Evolutionary conservation across 2,329 filamentous ascomycete genomes (phyloP).

Genomic region (Meredithiella fracta): DNA sequence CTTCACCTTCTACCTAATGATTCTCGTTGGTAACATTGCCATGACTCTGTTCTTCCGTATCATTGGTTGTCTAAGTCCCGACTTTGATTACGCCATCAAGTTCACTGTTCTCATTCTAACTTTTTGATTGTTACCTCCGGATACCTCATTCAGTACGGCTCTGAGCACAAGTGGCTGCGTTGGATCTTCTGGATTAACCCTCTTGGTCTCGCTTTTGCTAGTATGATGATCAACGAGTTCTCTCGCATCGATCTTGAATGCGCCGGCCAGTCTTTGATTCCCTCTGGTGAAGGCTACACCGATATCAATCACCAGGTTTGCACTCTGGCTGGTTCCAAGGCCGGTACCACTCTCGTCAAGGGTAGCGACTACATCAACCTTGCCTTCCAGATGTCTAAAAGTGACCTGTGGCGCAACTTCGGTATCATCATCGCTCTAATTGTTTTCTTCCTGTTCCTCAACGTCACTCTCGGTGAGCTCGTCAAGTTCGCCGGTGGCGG

Average conservation of each 20-base stretch:
- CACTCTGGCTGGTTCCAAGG: constrained; percentile 54
- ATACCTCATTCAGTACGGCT: constrained; percentile 67
- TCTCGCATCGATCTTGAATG: constrained; percentile 52
- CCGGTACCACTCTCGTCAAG: constrained; percentile 46
- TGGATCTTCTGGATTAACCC: constrained; percentile 72
- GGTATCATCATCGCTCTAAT: constrained; percentile 67
- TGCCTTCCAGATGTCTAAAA: constrained; percentile 48
- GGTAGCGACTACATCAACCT: constrained; percentile 53
- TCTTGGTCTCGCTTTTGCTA: constrained; percentile 56
- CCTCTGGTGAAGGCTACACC: constrained; percentile 50
- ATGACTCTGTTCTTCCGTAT: constrained; percentile 69
- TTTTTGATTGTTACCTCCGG: constrained; percentile 67
- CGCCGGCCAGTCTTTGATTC: constrained; percentile 49
- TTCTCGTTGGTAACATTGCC: constrained; percentile 49
- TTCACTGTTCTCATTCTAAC: constrained; percentile 66
- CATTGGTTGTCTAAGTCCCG: constrained; percentile 56
- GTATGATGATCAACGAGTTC: constrained; percentile 82
- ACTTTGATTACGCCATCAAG: constrained; percentile 76
- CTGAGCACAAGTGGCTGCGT: constrained; percentile 56
- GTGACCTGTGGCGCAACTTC: constrained; percentile 67
- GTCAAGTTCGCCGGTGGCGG: constrained; percentile 57
- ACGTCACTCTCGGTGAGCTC: constrained; percentile 63
- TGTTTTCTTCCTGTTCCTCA: constrained; percentile 55
- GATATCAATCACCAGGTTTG: constrained; percentile 65
- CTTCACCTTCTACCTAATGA: constrained; percentile 59